Percentiles rank a stretch among this genome's conserved stretches.
Evolutionary conservation across 2,329 filamentous ascomycete genomes (phyloP).

Genomic region (Shiraia sp.): DNA sequence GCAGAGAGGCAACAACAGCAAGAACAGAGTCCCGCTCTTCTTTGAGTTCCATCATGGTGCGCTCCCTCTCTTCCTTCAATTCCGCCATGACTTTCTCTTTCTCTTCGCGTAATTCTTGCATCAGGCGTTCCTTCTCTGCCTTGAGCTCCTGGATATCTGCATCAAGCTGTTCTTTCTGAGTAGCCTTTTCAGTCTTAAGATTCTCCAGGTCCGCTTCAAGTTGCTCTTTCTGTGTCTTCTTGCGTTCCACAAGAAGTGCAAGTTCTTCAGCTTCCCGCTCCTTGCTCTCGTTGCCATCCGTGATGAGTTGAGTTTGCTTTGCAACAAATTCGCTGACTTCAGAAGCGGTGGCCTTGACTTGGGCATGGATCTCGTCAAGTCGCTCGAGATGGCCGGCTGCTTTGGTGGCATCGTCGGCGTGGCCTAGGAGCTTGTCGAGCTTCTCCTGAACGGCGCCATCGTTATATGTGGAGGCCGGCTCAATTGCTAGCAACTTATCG

Average conservation of each 20-base stretch:
- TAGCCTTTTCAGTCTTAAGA: constrained; percentile 56
- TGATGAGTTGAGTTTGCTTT: constrained; percentile 73
- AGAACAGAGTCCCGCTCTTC: constrained; percentile 52
- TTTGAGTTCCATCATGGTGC: constrained; percentile 37
- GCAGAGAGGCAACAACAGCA: constrained; percentile 61
- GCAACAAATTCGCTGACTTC: constrained; percentile 84
- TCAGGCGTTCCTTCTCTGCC: constrained; percentile 47
- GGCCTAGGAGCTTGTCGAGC: constrained; percentile 59
- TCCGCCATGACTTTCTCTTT: constrained; percentile 47
- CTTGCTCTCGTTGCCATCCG: constrained; percentile 76
- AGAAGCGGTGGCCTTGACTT: constrained; percentile 80
- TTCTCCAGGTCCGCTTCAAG: constrained; percentile 53
- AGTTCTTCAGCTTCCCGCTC: constrained; percentile 81
- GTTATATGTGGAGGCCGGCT: constrained; percentile 18
- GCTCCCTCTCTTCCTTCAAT: constrained; percentile 41
- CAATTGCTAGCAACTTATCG: constrained; percentile 57
- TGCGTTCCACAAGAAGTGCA: constrained; percentile 77
- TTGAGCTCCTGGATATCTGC: constrained; percentile 52
- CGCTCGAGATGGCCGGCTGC: constrained; percentile 76
- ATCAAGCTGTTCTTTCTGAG: constrained; percentile 65
- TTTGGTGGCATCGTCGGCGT: constrained; percentile 66
- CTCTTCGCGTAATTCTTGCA: constrained; percentile 45
- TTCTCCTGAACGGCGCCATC: constrained; percentile 62
- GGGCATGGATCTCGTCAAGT: constrained; percentile 84
- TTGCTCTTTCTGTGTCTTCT: constrained; percentile 67